Percentiles rank a stretch among this genome's conserved stretches.
Evolutionary conservation across 2,329 filamentous ascomycete genomes (phyloP).

Genomic region (Botrytis deweyae): DNA sequence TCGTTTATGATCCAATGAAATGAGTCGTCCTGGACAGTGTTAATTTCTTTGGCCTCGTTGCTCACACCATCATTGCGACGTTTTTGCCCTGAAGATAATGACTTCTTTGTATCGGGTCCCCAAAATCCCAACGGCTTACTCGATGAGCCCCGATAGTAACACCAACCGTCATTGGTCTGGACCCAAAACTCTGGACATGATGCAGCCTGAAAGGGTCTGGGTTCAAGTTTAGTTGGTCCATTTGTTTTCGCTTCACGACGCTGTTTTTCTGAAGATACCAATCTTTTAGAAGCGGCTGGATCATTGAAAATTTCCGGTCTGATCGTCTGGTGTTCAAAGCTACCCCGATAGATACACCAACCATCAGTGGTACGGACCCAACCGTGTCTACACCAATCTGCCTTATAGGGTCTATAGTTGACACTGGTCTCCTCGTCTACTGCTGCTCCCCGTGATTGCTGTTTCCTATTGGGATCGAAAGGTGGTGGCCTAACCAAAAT

Average conservation of each 20-base stretch:
- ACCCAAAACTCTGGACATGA: neutral
- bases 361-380: neutral
- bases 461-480: neutral
- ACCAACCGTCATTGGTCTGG: conserved; percentile 1
- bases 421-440: neutral
- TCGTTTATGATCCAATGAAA: neutral
- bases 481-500: neutral
- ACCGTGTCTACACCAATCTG: neutral
- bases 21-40: neutral
- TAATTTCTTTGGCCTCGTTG: neutral
- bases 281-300: neutral
- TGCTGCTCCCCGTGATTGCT: neutral
- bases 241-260: neutral
- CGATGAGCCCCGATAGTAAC: neutral
- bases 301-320: neutral
- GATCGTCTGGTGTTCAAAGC: neutral
- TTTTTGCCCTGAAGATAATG: neutral
- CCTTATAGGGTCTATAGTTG: neutral
- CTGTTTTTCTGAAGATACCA: neutral
- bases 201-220: neutral
- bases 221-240: neutral
- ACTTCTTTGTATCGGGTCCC: neutral
- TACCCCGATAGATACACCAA: neutral
- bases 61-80: neutral
- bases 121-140: neutral